Evolutionary conservation across 345 rosid genomes (phyloP).

Genomic region (Arabis alpina): DNA sequence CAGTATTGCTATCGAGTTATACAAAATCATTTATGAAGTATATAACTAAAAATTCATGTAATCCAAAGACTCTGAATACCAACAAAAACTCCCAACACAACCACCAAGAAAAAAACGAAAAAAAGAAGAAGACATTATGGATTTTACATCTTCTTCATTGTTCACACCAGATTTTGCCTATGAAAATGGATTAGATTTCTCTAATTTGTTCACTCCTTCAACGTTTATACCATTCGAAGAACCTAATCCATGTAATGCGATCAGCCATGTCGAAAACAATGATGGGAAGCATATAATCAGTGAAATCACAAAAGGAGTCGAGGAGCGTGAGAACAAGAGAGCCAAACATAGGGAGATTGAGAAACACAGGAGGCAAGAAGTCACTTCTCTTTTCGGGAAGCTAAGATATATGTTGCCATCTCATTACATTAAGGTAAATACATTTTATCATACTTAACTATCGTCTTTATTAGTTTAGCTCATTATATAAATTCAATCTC

Average conservation of each 20-base stretch:
- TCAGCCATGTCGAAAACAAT: neutral
- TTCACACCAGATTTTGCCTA: constrained; percentile 7
- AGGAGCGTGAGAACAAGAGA: constrained; percentile 20
- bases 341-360: constrained; percentile 35
- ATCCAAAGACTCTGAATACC: neutral
- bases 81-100: constrained; percentile 1
- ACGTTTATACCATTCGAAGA: constrained; percentile 30
- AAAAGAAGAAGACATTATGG: neutral
- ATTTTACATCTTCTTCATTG: constrained; percentile 22
- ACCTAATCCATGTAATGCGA: constrained; percentile 6
- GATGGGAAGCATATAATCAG: neutral
- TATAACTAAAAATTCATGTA: neutral
- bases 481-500: neutral
- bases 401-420: constrained; percentile 30
- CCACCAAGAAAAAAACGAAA: neutral
- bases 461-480: constrained; percentile 2
- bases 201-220: constrained; percentile 30
- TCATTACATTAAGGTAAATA: constrained; percentile 30
- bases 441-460: neutral
- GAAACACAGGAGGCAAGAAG: constrained; percentile 38
- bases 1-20: neutral
- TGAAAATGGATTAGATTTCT: constrained; percentile 29
- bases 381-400: constrained; percentile 27
- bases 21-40: neutral
- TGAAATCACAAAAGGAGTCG: neutral